Base-by-base conservation (phyloP, 2,329 filamentous ascomycete genomes). In the Cladobotryum protrusum region DNA sequence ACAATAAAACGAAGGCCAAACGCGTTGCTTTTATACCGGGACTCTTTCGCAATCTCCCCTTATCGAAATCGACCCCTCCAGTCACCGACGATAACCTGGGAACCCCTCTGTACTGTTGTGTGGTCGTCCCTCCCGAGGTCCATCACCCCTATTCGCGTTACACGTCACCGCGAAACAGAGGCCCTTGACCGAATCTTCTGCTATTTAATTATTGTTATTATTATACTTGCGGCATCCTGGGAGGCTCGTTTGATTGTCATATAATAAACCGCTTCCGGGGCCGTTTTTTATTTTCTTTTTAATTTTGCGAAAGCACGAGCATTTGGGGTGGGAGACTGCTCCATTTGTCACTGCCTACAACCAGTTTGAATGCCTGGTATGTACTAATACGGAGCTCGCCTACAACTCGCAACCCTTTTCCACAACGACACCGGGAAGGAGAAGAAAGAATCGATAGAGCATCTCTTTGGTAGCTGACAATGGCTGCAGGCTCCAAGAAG, bases 401-500 rank as follows among this genome's bases (percentile, higher is more conserved):
- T 18, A 5, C 19, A n/a, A 18, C 37, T 32, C 11, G 6, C 24
- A 29, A 29, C 24, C 24, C 24, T 29, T 24, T 29, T 9, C 24
- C 11, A 6, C 24, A 8, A 29, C 24, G 11, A 24, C 4, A 29
- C 3, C 24, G 11, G 11, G 6, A 29, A 4, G 11, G 11, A 6
- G 11, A 4, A 29, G 11, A 6, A 29, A 29, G 24, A 29, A 29
- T 29, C 24, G 11, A 29, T 9, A 29, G 6, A 29, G 24, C 6
- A 29, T 9, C 11, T 29, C 24, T 29, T 29, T 29, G 24, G 24
- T 29, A 29, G 32, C 43, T 45, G 32, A 45, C 15, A 14, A 34
- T 19, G 43, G 32, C 13, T 9, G n/a, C 35, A 53, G 50, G 40
- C 50, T 40, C 46, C 29, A 53, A 77, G 70, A 78, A 77, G 64